phyloP scores from a whole-genome alignment of 495 filamentous ascomycete species.

The Tetracladium marchalianum region DNA sequence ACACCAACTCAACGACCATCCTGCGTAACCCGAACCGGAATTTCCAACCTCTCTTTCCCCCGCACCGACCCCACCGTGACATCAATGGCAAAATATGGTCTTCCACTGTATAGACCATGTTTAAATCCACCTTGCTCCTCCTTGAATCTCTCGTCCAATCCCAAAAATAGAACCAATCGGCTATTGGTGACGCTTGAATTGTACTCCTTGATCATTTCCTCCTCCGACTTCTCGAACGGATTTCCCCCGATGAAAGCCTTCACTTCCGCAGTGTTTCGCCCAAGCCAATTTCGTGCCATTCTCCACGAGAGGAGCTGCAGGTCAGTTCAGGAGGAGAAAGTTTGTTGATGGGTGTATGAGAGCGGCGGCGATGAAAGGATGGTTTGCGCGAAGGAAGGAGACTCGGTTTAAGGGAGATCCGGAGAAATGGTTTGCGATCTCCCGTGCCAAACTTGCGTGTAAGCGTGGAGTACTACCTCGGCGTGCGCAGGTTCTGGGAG shows the following conservation, averaged over 20 bases:
- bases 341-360: conserved; percentile 57
- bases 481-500: conserved; percentile 32
- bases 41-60: conserved; percentile 83
- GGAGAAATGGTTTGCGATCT: conserved; percentile 92
- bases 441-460: conserved; percentile 78
- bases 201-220: conserved; percentile 59
- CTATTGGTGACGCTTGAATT: conserved; percentile 57
- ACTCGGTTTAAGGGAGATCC: conserved; percentile 56
- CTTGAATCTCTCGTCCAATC: conserved; percentile 59
- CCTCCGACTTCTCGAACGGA: conserved; percentile 62
- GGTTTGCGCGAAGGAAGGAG: conserved; percentile 76
- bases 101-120: conserved; percentile 51
- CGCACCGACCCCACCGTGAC: conserved; percentile 66
- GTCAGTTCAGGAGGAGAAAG: conserved; percentile 71
- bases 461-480: conserved; percentile 73
- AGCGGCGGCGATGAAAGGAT: conserved; percentile 67
- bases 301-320: conserved; percentile 65
- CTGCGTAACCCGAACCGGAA: conserved; percentile 65
- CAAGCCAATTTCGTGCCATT: conserved; percentile 47
- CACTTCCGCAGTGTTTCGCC: conserved; percentile 52
- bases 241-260: conserved; percentile 57
- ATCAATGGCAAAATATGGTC: conserved; percentile 82
- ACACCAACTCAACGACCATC: conserved; percentile 39
- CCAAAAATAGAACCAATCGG: conserved; percentile 77
- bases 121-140: conserved; percentile 22